Evolutionary conservation across 2,329 filamentous ascomycete genomes (phyloP).

Genomic region (Cytospora piceae): DNA sequence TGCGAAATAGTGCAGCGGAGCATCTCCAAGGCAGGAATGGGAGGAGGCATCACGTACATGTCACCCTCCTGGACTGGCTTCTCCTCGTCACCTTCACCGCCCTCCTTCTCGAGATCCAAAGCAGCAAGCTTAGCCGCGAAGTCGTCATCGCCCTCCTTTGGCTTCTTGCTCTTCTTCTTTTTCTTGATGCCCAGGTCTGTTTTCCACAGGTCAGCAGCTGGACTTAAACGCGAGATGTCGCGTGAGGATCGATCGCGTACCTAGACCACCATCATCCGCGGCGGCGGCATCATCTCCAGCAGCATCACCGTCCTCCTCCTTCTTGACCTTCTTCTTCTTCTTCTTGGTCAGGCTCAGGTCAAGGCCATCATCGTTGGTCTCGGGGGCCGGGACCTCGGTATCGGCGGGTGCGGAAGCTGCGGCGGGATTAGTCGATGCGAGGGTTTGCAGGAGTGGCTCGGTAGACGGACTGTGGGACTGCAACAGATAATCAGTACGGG

Average conservation of each 20-base stretch:
- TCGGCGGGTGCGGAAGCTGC: conserved; percentile 28
- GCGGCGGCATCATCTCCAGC: conserved; percentile 53
- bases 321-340: conserved; percentile 72
- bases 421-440: conserved; percentile 31
- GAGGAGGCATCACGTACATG: conserved; percentile 58
- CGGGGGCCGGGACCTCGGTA: conserved; percentile 56
- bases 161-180: conserved; percentile 82
- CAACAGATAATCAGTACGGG: background rate
- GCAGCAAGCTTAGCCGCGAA: conserved; percentile 65
- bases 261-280: conserved; percentile 42
- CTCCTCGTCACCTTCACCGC: conserved; percentile 57
- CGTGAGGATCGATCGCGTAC: conserved; percentile 26
- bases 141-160: conserved; percentile 57
- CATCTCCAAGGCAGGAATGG: background rate
- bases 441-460: conserved; percentile 29
- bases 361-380: conserved; percentile 60
- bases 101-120: conserved; percentile 63
- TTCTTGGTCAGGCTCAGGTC: conserved; percentile 68
- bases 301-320: conserved; percentile 56
- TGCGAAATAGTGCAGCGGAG: background rate
- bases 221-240: background rate
- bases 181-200: conserved; percentile 57
- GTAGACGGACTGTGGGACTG: conserved; percentile 32
- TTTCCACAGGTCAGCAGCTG: conserved; percentile 44
- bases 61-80: conserved; percentile 70